phyloP scores from a whole-genome alignment of 148 eudicot species.

The Cornus kousa region DNA sequence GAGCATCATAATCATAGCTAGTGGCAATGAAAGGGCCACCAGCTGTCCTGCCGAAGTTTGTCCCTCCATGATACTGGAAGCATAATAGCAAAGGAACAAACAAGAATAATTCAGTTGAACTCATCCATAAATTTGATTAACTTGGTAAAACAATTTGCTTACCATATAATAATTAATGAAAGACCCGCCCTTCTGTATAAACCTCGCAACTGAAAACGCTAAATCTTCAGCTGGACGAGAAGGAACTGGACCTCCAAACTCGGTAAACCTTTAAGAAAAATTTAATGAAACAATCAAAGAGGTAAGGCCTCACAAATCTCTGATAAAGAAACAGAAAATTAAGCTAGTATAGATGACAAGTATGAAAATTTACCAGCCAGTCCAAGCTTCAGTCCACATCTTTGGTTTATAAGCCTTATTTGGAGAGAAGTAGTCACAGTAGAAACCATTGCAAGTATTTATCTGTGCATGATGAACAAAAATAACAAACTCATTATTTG shows the following conservation, averaged over 20 bases:
- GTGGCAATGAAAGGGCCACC: constrained; percentile 79
- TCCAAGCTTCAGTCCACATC: constrained; percentile 97
- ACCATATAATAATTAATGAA: constrained; percentile 92
- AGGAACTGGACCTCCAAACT: constrained; percentile 82
- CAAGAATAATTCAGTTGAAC: background rate
- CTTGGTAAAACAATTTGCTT: constrained; percentile 12
- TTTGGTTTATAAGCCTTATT: constrained; percentile 81
- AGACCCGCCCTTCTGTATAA: constrained; percentile 82
- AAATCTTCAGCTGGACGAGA: constrained; percentile 78
- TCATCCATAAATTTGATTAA: background rate
- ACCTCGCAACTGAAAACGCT: constrained; percentile 82
- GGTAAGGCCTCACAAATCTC: background rate
- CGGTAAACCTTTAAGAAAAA: constrained; percentile 58
- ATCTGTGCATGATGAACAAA: constrained; percentile 42
- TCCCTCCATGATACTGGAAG: constrained; percentile 74
- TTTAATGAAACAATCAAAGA: background rate
- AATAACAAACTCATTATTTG: background rate
- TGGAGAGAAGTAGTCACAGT: constrained; percentile 80
- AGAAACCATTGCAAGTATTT: constrained; percentile 88
- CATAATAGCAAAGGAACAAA: background rate
- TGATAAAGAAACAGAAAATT: background rate
- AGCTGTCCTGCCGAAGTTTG: constrained; percentile 79
- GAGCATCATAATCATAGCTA: constrained; percentile 88
- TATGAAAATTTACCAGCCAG: constrained; percentile 59
- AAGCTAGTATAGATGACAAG: background rate